These are phyloP conservation scores for Balamuthia mandrillaris DNA, from an alignment of 208 protist genomes.

Conservation along the genomic window DNA sequence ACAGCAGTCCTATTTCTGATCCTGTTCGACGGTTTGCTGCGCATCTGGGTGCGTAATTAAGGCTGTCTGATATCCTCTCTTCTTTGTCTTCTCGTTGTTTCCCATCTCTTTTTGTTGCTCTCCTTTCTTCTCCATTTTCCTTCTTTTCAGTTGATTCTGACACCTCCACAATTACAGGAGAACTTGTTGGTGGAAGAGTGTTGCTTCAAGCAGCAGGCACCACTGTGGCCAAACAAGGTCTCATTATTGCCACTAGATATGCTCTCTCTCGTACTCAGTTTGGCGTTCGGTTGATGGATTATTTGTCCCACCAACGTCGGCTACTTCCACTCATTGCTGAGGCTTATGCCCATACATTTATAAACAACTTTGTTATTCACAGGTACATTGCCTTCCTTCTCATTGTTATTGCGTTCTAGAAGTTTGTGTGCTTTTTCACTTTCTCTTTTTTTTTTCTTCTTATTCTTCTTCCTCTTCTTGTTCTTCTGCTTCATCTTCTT, in stretches of 20 bases:
- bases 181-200: background rate
- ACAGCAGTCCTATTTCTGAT: background rate
- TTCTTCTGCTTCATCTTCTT: too few species aligned
- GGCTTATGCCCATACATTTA: constrained; percentile 39
- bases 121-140: background rate
- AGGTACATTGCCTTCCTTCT: background rate
- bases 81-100: background rate
- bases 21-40: background rate
- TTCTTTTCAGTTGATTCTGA: too few species aligned
- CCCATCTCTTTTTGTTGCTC: too few species aligned
- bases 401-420: constrained; percentile 33
- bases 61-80: background rate
- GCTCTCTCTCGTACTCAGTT: constrained; percentile 37
- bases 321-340: constrained; percentile 36
- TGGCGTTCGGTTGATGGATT: background rate
- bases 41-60: background rate
- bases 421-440: too few species aligned
- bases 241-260: constrained; percentile 26
- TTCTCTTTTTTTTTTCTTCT: constrained; percentile 37
- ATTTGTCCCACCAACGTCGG: constrained; percentile 27
- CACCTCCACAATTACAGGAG: constrained; percentile 22
- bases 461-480: too few species aligned
- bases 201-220: background rate
- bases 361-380: constrained; percentile 14
- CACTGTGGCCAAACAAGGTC: background rate